Conservation (phyloP, 139 green algal species). For the Astrephomene gubernaculifera region DNA sequence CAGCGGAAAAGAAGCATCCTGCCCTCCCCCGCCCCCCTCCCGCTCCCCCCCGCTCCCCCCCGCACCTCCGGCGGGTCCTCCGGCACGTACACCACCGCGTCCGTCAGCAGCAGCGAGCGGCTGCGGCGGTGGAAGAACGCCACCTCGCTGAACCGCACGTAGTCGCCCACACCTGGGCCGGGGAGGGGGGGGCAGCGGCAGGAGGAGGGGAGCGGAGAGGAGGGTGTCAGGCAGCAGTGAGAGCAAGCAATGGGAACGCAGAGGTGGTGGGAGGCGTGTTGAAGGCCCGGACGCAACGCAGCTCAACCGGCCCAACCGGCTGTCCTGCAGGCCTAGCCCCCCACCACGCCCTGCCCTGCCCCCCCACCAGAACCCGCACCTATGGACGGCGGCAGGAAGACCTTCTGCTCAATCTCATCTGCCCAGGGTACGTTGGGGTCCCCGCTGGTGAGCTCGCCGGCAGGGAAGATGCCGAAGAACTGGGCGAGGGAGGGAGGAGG, state of each 20-base stretch:
- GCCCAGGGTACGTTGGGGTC: slow-evolving; percentile 72
- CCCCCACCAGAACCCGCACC: no score
- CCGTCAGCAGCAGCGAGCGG: slow-evolving; percentile 88
- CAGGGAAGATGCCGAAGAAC: slow-evolving; percentile 90
- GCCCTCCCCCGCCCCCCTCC: background rate
- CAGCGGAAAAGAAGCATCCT: no score
- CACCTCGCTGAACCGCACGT: slow-evolving; percentile 72
- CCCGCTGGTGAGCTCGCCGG: slow-evolving; percentile 44
- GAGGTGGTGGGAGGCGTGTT: no score
- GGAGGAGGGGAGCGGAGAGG: background rate
- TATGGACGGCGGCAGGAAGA: slow-evolving; percentile 71
- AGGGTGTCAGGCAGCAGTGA: no score
- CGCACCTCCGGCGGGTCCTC: slow-evolving; percentile 65
- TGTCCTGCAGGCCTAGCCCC: no score
- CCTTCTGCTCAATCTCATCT: slow-evolving; percentile 85
- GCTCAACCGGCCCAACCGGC: no score
- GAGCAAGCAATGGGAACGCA: no score
- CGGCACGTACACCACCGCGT: slow-evolving; percentile 84
- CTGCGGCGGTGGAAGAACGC: slow-evolving; percentile 88
- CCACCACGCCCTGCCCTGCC: no score
- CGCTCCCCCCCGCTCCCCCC: background rate
- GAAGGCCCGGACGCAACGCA: no score
- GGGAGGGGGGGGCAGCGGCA: background rate
- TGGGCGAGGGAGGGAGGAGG: background rate
- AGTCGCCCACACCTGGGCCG: slow-evolving; percentile 42